Base-by-base conservation (phyloP, 2,329 filamentous ascomycete species). In the Blastomyces silverae region DNA sequence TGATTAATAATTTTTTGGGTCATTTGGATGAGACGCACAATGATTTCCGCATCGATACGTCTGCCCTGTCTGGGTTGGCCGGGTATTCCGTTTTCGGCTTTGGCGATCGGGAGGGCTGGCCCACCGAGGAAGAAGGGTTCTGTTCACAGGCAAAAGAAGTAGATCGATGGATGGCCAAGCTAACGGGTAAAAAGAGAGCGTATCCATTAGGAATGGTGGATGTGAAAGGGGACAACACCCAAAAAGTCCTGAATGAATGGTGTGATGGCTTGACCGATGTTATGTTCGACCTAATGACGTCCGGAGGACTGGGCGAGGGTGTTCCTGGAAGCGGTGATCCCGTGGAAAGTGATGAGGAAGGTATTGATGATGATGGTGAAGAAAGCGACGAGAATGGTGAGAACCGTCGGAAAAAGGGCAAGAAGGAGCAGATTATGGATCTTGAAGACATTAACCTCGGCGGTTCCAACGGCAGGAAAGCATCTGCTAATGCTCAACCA, bases 81-180 rank as follows among this genome's bases (percentile, higher is more conserved):
- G 93, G 93, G 10, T 97, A 96, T 73, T 91, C 91, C 0, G 92
- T 97, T 0, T 97, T 97, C 79, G 94, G 94, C 0, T 89, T 97
- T 72, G 93, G 93, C 22, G 93, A 97, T 74, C 87, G 85, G 67
- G 90, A 96, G 74, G 91, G 90, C 65, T 99, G 94, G 93, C 91
- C 92, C 0, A 91, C 89, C 0, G 92, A 96, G 77, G 85, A 88
- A 66, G 90, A 94, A 70, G 93, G 93, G 0, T 99, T 92, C 78
- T 97, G 93, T 74, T 92, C 91, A 67, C 93, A 97, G 74, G 93
- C 93, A 1, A 90, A 88, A 72, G 88, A 96, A 70, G 82, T 95
- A 2, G 93, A 99, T 74, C 92, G 87, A 74, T 97, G 94, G 93
- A 90, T 99, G 89, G 92, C 93, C n/a, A 95, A 92, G 74, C 79